Conservation (phyloP, 345 rosid genomes). For the Chamaenerion angustifolium region DNA sequence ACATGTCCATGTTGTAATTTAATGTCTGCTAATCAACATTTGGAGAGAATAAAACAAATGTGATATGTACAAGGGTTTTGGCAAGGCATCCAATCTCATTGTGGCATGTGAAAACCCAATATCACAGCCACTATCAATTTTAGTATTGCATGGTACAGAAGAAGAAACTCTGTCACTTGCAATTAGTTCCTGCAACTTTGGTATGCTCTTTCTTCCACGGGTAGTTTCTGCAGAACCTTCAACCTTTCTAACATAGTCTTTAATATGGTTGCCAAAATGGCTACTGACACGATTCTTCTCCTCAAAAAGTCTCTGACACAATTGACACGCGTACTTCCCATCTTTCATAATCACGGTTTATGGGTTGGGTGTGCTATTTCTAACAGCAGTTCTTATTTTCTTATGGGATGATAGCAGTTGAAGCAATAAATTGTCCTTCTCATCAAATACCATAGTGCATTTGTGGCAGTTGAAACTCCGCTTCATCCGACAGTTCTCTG, state of each 20-base stretch:
- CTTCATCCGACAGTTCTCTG: slow-evolving; percentile 7
- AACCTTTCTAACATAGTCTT: slow-evolving; percentile 23
- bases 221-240: slow-evolving; percentile 14
- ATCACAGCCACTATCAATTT: background rate
- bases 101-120: background rate
- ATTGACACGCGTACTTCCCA: slow-evolving; percentile 39
- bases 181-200: background rate
- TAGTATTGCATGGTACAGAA: background rate
- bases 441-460: slow-evolving; percentile 23
- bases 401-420: slow-evolving; percentile 33
- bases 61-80: background rate
- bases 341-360: slow-evolving; percentile 22
- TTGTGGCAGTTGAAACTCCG: slow-evolving; percentile 30
- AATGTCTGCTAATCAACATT: slow-evolving; percentile 8
- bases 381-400: slow-evolving; percentile 11
- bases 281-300: slow-evolving; percentile 23
- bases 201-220: slow-evolving; percentile 1
- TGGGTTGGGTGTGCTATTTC: slow-evolving; percentile 7
- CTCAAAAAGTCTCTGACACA: slow-evolving; percentile 26
- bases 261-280: slow-evolving; percentile 34
- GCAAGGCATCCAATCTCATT: background rate
- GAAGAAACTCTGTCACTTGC: background rate
- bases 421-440: slow-evolving; percentile 25
- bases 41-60: slow-evolving; percentile 12
- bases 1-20: slow-evolving; percentile 12